Conservation (phyloP, 305 asterid genomes). For the Solanum hybrid region DNA sequence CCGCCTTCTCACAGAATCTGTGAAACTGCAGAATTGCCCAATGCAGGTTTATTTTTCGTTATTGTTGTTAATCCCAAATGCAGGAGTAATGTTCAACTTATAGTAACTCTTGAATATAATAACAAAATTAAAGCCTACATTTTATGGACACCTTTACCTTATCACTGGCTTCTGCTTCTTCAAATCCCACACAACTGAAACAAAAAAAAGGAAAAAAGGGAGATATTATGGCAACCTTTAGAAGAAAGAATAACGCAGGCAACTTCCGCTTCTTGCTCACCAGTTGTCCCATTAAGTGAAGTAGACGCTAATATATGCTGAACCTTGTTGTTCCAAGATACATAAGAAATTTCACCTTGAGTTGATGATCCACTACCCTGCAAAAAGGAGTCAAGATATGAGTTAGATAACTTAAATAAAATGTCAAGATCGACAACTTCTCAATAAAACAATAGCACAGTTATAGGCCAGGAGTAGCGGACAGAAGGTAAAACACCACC, state of each 20-base stretch:
- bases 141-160: constrained; percentile 41
- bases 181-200: constrained; percentile 95
- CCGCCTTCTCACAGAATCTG: constrained; percentile 75
- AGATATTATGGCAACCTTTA: constrained; percentile 12
- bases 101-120: background rate
- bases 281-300: constrained; percentile 88
- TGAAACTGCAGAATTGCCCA: constrained; percentile 51
- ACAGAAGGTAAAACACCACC: background rate
- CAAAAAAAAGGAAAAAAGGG: constrained; percentile 8
- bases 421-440: background rate
- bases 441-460: background rate
- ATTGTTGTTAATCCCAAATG: background rate
- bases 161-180: constrained; percentile 93
- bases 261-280: constrained; percentile 28
- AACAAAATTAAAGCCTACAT: constrained; percentile 4
- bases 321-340: constrained; percentile 94
- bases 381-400: constrained; percentile 14
- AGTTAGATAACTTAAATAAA: background rate
- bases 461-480: background rate
- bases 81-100: background rate
- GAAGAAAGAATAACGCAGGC: background rate
- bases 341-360: constrained; percentile 89
- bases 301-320: constrained; percentile 91
- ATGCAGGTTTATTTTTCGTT: constrained; percentile 8
- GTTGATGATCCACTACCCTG: constrained; percentile 95